phyloP scores from a whole-genome alignment of 2,329 filamentous ascomycete genomes.

The Hypoxylon sp. region DNA sequence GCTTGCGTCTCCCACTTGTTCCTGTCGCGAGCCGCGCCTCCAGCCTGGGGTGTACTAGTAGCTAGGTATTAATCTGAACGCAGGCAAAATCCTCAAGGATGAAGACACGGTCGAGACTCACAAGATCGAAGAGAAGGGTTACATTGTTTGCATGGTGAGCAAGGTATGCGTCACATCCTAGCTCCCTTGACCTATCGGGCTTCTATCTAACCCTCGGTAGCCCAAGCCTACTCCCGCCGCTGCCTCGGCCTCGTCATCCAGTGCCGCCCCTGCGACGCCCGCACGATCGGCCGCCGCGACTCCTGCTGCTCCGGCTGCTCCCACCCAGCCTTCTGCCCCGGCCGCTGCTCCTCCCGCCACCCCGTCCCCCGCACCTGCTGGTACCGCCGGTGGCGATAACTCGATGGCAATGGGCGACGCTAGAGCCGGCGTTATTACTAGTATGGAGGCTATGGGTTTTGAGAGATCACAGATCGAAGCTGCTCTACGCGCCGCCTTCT shows the following conservation, averaged over 20 bases:
- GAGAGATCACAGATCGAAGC: slow-evolving; percentile 85
- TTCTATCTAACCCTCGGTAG: slow-evolving; percentile 50
- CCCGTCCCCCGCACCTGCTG: slow-evolving; percentile 62
- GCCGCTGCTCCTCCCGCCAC: slow-evolving; percentile 58
- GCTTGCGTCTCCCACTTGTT: slow-evolving; percentile 10
- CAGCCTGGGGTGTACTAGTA: background rate
- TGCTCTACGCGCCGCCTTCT: slow-evolving; percentile 95
- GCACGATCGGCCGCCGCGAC: slow-evolving; percentile 61
- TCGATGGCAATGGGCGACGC: slow-evolving; percentile 87
- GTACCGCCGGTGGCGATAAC: slow-evolving; percentile 70
- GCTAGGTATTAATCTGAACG: slow-evolving; percentile 38
- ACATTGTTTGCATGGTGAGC: slow-evolving; percentile 97
- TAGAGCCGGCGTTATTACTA: slow-evolving; percentile 80
- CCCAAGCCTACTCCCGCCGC: slow-evolving; percentile 71
- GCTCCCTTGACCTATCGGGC: slow-evolving; percentile 1
- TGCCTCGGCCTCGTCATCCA: slow-evolving; percentile 63
- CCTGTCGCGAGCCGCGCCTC: background rate
- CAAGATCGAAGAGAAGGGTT: slow-evolving; percentile 99
- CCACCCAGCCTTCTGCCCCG: slow-evolving; percentile 53
- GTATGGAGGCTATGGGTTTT: slow-evolving; percentile 99
- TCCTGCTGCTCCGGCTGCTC: slow-evolving; percentile 59
- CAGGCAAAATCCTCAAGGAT: slow-evolving; percentile 98
- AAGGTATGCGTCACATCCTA: slow-evolving; percentile 69
- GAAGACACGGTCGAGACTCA: slow-evolving; percentile 95
- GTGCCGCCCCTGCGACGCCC: slow-evolving; percentile 70